phyloP scores from a whole-genome alignment of 192 early-diverging fungal species.

The Backusella morwellensis region DNA sequence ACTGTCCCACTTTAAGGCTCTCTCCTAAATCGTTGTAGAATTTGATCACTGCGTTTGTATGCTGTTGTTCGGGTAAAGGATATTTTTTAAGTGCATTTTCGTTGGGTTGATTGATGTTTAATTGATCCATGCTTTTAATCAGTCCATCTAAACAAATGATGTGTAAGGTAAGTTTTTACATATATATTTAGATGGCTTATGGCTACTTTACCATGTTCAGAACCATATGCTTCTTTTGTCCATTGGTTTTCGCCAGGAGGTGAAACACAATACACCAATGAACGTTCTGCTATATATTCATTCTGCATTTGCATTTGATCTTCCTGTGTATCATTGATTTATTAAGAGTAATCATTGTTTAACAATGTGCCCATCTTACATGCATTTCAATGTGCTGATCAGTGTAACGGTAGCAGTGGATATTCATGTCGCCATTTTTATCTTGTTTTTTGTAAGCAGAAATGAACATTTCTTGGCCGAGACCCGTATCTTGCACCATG shows the following conservation, averaged over 20 bases:
- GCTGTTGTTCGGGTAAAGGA: constrained; percentile 55
- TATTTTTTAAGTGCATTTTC: constrained; percentile 43
- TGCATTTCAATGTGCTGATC: constrained; percentile 34
- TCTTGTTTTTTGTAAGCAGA: constrained; percentile 33
- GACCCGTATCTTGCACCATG: constrained; percentile 81
- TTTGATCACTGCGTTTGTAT: constrained; percentile 64
- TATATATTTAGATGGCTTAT: not conserved
- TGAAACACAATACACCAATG: constrained; percentile 67
- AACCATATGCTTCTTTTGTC: constrained; percentile 44
- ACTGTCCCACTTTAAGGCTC: constrained; percentile 51
- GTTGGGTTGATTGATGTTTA: constrained; percentile 14
- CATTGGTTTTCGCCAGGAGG: constrained; percentile 68
- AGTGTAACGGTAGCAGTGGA: constrained; percentile 43
- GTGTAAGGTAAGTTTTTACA: not conserved
- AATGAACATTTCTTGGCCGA: constrained; percentile 64
- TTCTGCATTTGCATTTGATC: constrained; percentile 15
- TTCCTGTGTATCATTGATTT: not conserved
- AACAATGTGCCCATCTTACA: constrained; percentile 17
- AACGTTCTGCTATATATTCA: constrained; percentile 48
- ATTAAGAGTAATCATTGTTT: not conserved
- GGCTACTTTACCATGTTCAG: not conserved
- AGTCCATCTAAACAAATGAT: not conserved
- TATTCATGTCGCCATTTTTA: constrained; percentile 2
- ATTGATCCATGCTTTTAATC: constrained; percentile 5
- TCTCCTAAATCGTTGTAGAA: constrained; percentile 31